Evolutionary conservation across 1,284 basidiomycete genomes (phyloP).

Genomic region (Tylopilus orsonianus): DNA sequence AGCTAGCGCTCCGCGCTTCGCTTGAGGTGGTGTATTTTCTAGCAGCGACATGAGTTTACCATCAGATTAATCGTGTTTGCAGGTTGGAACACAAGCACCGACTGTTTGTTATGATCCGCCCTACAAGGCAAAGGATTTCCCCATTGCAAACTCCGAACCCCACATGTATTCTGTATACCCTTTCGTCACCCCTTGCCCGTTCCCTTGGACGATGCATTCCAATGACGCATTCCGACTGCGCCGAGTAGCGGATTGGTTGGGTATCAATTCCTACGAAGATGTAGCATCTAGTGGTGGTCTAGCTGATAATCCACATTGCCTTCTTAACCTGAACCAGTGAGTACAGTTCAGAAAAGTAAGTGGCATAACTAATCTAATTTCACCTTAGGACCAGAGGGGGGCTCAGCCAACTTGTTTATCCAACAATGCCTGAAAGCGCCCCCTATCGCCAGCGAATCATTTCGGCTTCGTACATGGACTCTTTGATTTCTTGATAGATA

Average conservation of each 20-base stretch:
- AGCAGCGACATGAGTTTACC: neutral
- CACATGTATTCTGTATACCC: slow-evolving; percentile 61
- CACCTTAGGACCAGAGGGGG: slow-evolving; percentile 17
- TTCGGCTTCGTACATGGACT: slow-evolving; percentile 45
- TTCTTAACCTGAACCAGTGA: slow-evolving; percentile 37
- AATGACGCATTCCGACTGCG: slow-evolving; percentile 56
- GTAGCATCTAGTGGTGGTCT: slow-evolving; percentile 40
- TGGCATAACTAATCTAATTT: slow-evolving; percentile 23
- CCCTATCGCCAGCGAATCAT: slow-evolving; percentile 27
- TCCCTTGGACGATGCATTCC: slow-evolving; percentile 48
- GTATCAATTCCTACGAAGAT: slow-evolving; percentile 35
- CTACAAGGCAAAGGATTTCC: slow-evolving; percentile 22
- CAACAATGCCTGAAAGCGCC: neutral
- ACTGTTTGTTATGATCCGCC: slow-evolving; percentile 42
- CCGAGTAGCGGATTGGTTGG: slow-evolving; percentile 59
- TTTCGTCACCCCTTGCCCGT: slow-evolving; percentile 49
- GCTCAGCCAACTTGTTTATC: slow-evolving; percentile 16
- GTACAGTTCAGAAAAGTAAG: neutral
- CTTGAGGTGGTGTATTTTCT: slow-evolving; percentile 44
- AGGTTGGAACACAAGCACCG: slow-evolving; percentile 17
- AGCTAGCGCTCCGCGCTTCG: slow-evolving; percentile 50
- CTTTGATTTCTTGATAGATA: neutral
- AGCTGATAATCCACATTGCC: slow-evolving; percentile 32
- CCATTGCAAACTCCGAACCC: slow-evolving; percentile 32
- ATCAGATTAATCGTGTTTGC: neutral